Base-by-base conservation (phyloP, 768 basidiomycete species). In the Mrakia frigida region DNA sequence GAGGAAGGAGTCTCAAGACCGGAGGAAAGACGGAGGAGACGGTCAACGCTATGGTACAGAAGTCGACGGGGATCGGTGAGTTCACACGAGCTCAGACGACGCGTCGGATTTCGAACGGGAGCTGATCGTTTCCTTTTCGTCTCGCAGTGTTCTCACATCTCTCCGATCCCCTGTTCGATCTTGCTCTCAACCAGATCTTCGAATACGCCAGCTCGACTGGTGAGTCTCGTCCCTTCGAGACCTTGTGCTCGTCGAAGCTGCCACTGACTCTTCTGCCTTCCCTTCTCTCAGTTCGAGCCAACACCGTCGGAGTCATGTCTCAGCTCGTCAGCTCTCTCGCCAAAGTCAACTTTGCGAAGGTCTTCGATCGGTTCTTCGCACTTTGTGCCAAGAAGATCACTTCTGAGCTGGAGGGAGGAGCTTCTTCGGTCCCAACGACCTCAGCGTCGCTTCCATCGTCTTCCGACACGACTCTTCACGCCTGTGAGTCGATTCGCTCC, bases 301-400 rank as follows among this genome's bases (percentile, higher is more conserved):
- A 97, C 82, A 89, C 92, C n/a, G 92, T 95, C 70, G 87, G 90
- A 74, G 92, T 93, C 4, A 91, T 97, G 79, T 92, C 93, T 0
- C 92, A 94, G 78, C 88, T 98, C 16, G 88, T 98, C 52, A 88
- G 90, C 25, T 92, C 91, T 79, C 86, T 98, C 39, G 91, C 94
- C 3, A 88, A 92, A 53, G 90, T 90, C 18, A 87, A 89, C 75
- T 90, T 94, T 18, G 86, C 87, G 78, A 89, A 90, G 84, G 91
- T 90, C 0, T 86, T 96, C 76, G 88, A 87, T 69, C 91, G 89
- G 82, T 93, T 98, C 84, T 84, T 95, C 77, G 89, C 91, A 1
- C 88, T 89, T 77, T 95, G 93, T 81, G 85, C 87, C 23, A 83
- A 84, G 9, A 91, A 92, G 81, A 92, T 97, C 71, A 87, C 90